Base-by-base conservation (phyloP, 176 grass and related monocot genomes). In the Olyra latifolia region DNA sequence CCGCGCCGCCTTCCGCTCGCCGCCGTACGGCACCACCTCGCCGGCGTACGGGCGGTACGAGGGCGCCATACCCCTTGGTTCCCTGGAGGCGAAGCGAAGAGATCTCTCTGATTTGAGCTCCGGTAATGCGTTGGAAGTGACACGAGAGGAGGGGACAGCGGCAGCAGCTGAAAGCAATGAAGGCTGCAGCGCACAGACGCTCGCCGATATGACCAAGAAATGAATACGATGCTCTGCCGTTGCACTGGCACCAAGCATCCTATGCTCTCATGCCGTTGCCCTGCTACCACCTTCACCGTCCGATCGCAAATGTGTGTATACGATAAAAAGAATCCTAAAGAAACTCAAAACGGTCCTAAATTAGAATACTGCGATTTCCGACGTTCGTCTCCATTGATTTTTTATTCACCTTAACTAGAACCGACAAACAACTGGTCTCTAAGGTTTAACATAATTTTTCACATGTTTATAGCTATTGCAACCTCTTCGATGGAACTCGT, bases 11-110 rank as follows among this genome's bases (percentile, higher is more conserved):
- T 72, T 86, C 15, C 40, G 62, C 74, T 67, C 82, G 14, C 2
- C 28, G 35, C 78, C 49, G 35, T 69, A 79, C 2, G 62, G 48
- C 0, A 55, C 77, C 47, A 27, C 48, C 49, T 72, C 83, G 24
- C 23, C 75, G 39, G 15, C 23, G 68, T 84, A 88, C 0, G 87
- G 87, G 10, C 83, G 82, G 68, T 88, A 87, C 39, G 82, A 45
- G 20, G 86, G 86, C 27, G 86, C 86, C 86, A 87, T n/a, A n/a
- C n/a, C n/a, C n/a, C n/a, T n/a, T n/a, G n/a, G n/a, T n/a, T 87
- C 30, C 15, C 7, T 20, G 5, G 5, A 52, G 16, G 16, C 49
- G 49, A 52, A 52, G 16, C 49, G 16, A 52, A 52, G 15, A 20
- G 49, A 19, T 35, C 32, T 35, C 32, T 52, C 2, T 7, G 48